Percentiles rank a stretch among this genome's conserved stretches.
Evolutionary conservation across 352 stramenopile genomes (phyloP).

Genomic region (Globisporangium irregulare): DNA sequence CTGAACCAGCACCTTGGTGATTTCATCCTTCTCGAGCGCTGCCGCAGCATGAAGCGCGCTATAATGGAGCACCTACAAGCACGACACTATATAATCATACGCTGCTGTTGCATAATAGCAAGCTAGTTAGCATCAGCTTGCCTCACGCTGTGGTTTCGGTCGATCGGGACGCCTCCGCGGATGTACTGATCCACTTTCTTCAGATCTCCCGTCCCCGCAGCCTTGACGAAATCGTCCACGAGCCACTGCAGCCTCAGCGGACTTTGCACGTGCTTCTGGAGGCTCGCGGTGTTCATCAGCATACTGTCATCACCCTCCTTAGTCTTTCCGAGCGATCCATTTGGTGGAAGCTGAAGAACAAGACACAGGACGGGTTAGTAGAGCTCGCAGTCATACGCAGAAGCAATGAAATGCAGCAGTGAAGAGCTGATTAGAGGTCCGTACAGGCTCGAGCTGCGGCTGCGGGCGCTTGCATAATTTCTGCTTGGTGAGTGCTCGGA

Average conservation of each 20-base stretch:
- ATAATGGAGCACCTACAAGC: slow-evolving; percentile 39
- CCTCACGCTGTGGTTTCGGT: slow-evolving; percentile 46
- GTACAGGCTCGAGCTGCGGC: slow-evolving; percentile 24
- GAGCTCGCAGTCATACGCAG: neutral
- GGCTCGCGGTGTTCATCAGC: slow-evolving; percentile 14
- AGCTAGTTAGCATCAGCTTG: neutral
- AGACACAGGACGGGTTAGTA: neutral
- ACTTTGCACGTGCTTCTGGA: slow-evolving; percentile 48
- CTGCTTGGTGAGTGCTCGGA: slow-evolving; percentile 36
- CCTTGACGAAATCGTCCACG: slow-evolving; percentile 62
- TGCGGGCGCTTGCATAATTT: slow-evolving; percentile 21
- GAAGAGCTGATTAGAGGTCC: neutral
- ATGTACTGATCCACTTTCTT: slow-evolving; percentile 50
- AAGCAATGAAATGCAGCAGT: neutral
- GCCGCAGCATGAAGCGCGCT: slow-evolving; percentile 49
- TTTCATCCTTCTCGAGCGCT: slow-evolving; percentile 26
- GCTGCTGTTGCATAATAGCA: neutral
- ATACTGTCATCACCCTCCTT: neutral
- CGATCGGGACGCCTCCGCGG: slow-evolving; percentile 47
- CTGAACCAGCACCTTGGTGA: slow-evolving; percentile 44
- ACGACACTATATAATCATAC: neutral
- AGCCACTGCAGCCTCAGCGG: slow-evolving; percentile 46
- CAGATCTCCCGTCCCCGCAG: slow-evolving; percentile 33
- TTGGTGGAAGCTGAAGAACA: neutral
- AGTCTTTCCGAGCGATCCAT: neutral